These are phyloP conservation scores for Flaveria linearis DNA, from an alignment of 129 eudicot genomes.

Conservation along the genomic window DNA sequence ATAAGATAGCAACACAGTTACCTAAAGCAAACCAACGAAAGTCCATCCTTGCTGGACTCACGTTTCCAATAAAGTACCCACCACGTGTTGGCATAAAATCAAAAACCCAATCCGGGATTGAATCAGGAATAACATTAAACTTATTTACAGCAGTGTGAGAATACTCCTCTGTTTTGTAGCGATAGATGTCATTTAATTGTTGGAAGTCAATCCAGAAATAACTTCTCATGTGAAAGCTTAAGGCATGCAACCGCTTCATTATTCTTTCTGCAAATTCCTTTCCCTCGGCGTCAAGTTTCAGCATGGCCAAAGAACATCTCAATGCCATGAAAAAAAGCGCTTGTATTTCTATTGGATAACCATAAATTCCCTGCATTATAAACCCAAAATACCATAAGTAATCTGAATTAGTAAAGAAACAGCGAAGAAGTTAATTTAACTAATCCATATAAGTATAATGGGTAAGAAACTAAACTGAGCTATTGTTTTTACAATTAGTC, in stretches of 20 bases:
- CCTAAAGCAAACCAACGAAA: constrained; percentile 82
- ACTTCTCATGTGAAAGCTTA: constrained; percentile 47
- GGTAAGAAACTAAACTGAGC: not conserved
- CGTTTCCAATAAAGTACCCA: constrained; percentile 74
- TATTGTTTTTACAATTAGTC: not conserved
- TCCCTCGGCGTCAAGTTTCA: constrained; percentile 15
- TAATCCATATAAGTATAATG: not conserved
- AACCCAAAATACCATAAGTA: not conserved
- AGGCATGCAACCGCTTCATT: constrained; percentile 20
- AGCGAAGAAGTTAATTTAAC: not conserved
- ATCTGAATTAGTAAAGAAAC: not conserved
- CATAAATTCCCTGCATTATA: constrained; percentile 13
- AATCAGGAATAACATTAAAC: constrained; percentile 21
- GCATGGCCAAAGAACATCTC: constrained; percentile 14
- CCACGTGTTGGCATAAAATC: constrained; percentile 22
- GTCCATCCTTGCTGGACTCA: constrained; percentile 83
- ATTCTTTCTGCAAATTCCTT: constrained; percentile 15
- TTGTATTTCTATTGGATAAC: constrained; percentile 20
- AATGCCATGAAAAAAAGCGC: constrained; percentile 19
- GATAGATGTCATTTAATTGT: constrained; percentile 54
- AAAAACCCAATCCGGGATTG: constrained; percentile 20
- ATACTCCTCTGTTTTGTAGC: constrained; percentile 64
- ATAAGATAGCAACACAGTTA: constrained; percentile 72
- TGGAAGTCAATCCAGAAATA: constrained; percentile 80
- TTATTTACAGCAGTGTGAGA: constrained; percentile 70